A percentile compares a stretch with the other conserved stretches of the same genome.
These are phyloP conservation scores for Rhizoclosmatium sp. DNA, from an alignment of 192 early-diverging fungal species.

Conservation along the genomic window DNA sequence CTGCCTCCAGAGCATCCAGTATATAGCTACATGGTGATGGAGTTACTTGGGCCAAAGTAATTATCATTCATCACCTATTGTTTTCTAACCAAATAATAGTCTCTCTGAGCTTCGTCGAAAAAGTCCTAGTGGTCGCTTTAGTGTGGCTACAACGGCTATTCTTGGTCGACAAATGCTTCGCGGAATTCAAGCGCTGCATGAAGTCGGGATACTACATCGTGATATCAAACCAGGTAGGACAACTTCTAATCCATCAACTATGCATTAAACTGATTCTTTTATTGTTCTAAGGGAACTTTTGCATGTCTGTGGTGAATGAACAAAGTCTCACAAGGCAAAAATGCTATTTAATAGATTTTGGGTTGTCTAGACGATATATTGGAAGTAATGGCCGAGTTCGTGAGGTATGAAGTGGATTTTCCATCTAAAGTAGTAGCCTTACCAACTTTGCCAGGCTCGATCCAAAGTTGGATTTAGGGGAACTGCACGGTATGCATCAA, in stretches of 20 bases:
- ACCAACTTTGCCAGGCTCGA: constrained; percentile 45
- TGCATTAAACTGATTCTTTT: background rate
- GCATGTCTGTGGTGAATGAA: constrained; percentile 30
- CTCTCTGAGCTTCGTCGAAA: constrained; percentile 59
- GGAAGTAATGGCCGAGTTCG: constrained; percentile 41
- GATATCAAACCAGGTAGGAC: constrained; percentile 63
- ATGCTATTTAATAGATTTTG: constrained; percentile 65
- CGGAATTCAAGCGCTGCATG: constrained; percentile 56
- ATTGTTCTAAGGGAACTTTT: constrained; percentile 40
- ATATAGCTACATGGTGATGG: constrained; percentile 66
- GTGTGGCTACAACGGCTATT: constrained; percentile 47
- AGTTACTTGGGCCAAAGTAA: constrained; percentile 63
- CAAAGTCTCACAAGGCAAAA: constrained; percentile 11
- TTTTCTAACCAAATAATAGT: constrained; percentile 36
- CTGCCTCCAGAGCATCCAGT: constrained; percentile 35
- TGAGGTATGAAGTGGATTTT: constrained; percentile 30
- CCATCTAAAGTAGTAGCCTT: background rate
- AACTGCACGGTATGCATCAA: constrained; percentile 64
- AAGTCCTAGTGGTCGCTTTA: constrained; percentile 44
- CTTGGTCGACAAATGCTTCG: constrained; percentile 61
- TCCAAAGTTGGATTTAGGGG: constrained; percentile 64
- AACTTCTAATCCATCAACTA: background rate
- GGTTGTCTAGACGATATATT: constrained; percentile 52
- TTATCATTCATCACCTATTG: background rate
- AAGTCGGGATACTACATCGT: constrained; percentile 60